Base-by-base conservation (phyloP, 805 yeast genomes). In the Monosporozyma aquatica region DNA sequence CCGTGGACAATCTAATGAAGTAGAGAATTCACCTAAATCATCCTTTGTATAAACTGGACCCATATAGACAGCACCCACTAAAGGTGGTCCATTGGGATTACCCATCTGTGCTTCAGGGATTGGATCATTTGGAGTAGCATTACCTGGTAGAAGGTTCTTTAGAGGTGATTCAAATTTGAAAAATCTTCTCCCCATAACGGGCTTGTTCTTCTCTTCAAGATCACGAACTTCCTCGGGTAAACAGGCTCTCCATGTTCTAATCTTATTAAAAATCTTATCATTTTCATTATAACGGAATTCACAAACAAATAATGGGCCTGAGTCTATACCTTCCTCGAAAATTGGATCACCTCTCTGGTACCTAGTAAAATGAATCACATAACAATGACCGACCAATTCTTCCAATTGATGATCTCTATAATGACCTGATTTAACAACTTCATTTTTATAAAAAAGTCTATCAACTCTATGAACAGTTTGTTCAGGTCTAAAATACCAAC, bases 231-330 rank as follows among this genome's bases (percentile, higher is more conserved):
- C 97, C 63, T 92, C 97, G 0, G 98, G 98, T 51, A 92, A 72
- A 69, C 97, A 92, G 6, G 97, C 97, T 64, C 87, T 90, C 98
- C 98, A 92, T 2, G 98, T 90, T 58, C 97, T 76, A 55, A 92
- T 92, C 59, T 90, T 83, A 65, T 90, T 92, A 71, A 92, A 92
- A 23, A 80, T 80, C 61, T 86, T 85, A 54, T 86, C 95, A 43
- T 76, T 72, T 59, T 90, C 97, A 59, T 90, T 90, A 65, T 89
- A 92, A 56, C 98, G 79, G 61, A 78, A 85, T 64, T 92, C 98
- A 67, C 97, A 92, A 52, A 92, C 81, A 64, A 87, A 92, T 58
- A 94, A 74, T 5, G 92, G 90, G 4, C 86, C 82, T 41, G 86
- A 90, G 43, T 71, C 71, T 17, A 85, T 82, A 39, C 82, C 71